phyloP scores from a whole-genome alignment of 306 rosid species.

The Cicer chorassanicum region DNA sequence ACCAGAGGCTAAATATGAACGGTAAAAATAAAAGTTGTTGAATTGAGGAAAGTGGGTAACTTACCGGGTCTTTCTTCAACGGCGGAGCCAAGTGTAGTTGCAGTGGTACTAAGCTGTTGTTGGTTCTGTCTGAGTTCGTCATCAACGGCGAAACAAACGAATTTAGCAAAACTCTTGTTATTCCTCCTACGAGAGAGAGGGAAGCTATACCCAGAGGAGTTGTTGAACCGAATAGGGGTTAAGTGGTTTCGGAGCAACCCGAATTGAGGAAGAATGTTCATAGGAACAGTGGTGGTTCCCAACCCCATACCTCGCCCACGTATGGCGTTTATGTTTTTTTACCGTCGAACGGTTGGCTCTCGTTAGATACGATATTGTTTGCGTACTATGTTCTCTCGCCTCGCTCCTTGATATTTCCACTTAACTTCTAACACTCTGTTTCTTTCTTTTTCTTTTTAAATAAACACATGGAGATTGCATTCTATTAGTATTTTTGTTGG shows the following conservation, averaged over 20 bases:
- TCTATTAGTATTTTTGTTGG: too few relatives aligned
- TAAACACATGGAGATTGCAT: too few relatives aligned
- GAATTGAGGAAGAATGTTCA: slow-evolving; percentile 51
- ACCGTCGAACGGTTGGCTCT: slow-evolving; percentile 47
- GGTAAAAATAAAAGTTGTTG: not conserved
- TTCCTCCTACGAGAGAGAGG: slow-evolving; percentile 35
- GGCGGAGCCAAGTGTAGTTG: slow-evolving; percentile 58
- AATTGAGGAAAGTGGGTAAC: not conserved
- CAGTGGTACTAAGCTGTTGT: slow-evolving; percentile 48
- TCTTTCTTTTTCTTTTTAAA: not conserved
- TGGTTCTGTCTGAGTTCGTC: slow-evolving; percentile 68
- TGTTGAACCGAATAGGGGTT: slow-evolving; percentile 46
- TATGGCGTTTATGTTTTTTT: not conserved
- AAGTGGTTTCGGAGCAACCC: slow-evolving; percentile 49
- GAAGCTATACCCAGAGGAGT: slow-evolving; percentile 43
- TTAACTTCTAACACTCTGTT: not conserved
- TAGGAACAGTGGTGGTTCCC: slow-evolving; percentile 62
- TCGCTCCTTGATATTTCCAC: not conserved
- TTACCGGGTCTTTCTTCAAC: slow-evolving; percentile 74
- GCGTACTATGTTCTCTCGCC: not conserved
- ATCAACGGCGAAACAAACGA: slow-evolving; percentile 73
- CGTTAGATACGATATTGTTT: slow-evolving; percentile 38
- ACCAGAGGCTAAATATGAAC: not conserved
- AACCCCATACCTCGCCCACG: slow-evolving; percentile 61
- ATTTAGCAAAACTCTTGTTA: slow-evolving; percentile 28